These are phyloP conservation scores for Dichotomocladium elegans DNA, from an alignment of 371 early-diverging fungal species.

Conservation along the genomic window DNA sequence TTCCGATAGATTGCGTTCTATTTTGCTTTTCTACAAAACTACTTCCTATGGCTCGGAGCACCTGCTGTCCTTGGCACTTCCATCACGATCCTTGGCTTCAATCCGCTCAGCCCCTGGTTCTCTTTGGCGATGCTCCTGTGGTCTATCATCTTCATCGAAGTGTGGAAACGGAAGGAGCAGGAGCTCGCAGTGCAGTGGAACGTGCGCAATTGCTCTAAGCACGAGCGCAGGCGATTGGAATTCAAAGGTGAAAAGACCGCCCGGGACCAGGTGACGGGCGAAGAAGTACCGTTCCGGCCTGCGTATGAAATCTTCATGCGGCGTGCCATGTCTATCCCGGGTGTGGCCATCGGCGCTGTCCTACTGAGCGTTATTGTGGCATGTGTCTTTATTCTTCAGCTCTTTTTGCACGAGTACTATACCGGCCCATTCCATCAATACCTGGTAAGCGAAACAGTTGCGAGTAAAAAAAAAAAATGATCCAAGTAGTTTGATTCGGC, in stretches of 20 bases:
- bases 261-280: conserved; percentile 71
- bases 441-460: conserved; percentile 23
- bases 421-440: conserved; percentile 64
- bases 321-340: conserved; percentile 55
- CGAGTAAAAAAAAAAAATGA: too few relatives aligned
- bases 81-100: conserved; percentile 48
- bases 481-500: too few relatives aligned
- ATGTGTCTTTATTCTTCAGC: conserved; percentile 70
- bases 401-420: conserved; percentile 79
- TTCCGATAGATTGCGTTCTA: conserved; percentile 68
- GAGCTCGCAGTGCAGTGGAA: conserved; percentile 78
- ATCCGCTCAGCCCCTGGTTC: conserved; percentile 58
- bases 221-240: conserved; percentile 60
- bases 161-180: conserved; percentile 76
- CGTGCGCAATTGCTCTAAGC: conserved; percentile 59
- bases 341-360: conserved; percentile 59
- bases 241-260: conserved; percentile 62
- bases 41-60: conserved; percentile 66
- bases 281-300: conserved; percentile 66
- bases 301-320: conserved; percentile 67
- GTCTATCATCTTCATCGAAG: conserved; percentile 70
- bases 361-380: conserved; percentile 62
- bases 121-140: conserved; percentile 68
- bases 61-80: conserved; percentile 67
- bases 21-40: conserved; percentile 88